Percentiles rank a stretch among this genome's conserved stretches.
These are phyloP conservation scores for Talaromyces albobiverticillius DNA, from an alignment of 2,329 filamentous ascomycete genomes.

Conservation along the genomic window DNA sequence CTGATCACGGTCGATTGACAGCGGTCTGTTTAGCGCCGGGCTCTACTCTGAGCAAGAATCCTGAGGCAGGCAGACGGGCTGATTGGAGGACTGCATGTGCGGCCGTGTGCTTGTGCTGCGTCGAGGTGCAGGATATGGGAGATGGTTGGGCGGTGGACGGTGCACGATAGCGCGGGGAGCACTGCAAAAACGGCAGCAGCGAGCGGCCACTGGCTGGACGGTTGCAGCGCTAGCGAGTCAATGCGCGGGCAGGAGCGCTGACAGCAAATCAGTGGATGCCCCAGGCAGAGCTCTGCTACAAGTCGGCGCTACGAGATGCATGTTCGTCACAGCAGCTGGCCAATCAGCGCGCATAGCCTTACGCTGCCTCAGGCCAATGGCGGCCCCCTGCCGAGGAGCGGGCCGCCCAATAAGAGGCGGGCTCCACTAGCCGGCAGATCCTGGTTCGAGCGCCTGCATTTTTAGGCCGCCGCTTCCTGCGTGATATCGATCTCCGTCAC, in stretches of 20 bases:
- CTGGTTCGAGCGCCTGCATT: no score
- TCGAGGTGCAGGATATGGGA: conserved; percentile 7
- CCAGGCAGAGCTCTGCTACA: no score
- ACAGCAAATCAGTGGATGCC: conserved; percentile 6
- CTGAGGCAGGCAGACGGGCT: neutral
- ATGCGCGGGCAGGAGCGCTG: neutral
- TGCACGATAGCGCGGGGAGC: conserved; percentile 2
- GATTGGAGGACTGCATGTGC: conserved; percentile 9
- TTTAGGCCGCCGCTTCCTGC: no score
- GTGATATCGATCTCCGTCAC: no score
- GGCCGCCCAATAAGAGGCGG: neutral
- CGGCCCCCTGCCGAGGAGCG: neutral
- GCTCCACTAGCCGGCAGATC: no score
- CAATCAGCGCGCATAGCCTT: neutral
- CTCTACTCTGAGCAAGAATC: conserved; percentile 12
- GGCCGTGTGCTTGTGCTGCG: conserved; percentile 7
- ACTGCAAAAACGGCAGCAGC: neutral
- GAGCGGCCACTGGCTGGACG: neutral
- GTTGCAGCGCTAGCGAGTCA: neutral
- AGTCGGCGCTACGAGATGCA: neutral
- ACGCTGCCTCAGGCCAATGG: neutral
- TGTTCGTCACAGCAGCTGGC: conserved; percentile 6
- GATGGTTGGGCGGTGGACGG: conserved; percentile 1
- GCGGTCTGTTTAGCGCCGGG: conserved; percentile 29
- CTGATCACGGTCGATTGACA: neutral